Base-by-base conservation (phyloP, 2,329 filamentous ascomycete species). In the Beauveria sp. region DNA sequence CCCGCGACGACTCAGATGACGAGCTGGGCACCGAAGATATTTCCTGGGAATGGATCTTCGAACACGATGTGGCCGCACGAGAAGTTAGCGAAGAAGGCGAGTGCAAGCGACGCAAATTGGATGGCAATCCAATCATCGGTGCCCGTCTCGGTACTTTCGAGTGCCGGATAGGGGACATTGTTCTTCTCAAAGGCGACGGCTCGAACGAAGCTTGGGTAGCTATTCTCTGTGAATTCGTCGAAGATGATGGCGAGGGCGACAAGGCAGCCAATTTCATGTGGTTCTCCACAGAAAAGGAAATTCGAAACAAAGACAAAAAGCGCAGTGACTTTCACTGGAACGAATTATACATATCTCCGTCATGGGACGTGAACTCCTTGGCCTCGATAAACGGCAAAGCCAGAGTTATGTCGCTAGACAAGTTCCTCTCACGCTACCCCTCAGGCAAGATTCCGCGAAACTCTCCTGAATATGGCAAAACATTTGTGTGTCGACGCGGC, bases 231-330 rank as follows among this genome's bases (percentile, higher is more conserved):
- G 87, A 90, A 49, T 96, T 99, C 67, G 72, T 87, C 45, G 87
- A 93, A 51, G 84, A 87, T 38, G 87, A 75, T 18, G 74, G 71
- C 26, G 74, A 64, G 6, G 87, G 86, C 3, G 84, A 89, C 49
- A 97, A 91, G 79, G 86, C 88, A 28, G 93, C 90, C 61, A 89
- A 88, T 65, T 95, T 99, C 70, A 88, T 97, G 82, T 99, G 95
- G 95, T 97, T 99, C 72, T 92, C 90, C 0, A 91, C 90, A 0
- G 90, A 96, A 69, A 90, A 89, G 69, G 93, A 98, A 75, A 91
- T 97, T 64, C 85, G 88, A 31, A 95, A 90, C 68, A 89, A 88
- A 71, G 83, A 86, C 62, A 93, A 90, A 76, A 96, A 95, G 76
- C 82, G 91, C 69, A 82, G 79, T 14, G 95, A 99, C 74, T 91